Evolutionary conservation across 73 alveolate genomes (phyloP).

Genomic region (Tetrahymena elliotti): DNA sequence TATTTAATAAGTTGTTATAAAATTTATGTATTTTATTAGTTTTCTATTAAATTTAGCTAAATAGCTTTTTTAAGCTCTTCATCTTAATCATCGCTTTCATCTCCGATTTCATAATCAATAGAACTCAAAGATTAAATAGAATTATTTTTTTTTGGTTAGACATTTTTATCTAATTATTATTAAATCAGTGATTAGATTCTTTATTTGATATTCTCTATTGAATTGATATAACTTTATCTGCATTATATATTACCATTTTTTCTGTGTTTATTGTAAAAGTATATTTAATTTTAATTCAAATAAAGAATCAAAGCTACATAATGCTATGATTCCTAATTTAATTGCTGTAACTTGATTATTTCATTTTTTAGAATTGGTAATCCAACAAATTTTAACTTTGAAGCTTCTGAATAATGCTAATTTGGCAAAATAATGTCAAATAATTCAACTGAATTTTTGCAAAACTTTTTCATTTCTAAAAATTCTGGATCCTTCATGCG

Average conservation of each 20-base stretch:
- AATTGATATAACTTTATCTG: not conserved
- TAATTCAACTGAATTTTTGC: not conserved
- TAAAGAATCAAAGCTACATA: not conserved
- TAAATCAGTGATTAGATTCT: not conserved
- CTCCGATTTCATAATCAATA: not conserved
- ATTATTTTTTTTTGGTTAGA: not conserved
- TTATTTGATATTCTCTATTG: not conserved
- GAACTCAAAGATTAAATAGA: not conserved
- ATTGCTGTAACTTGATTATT: too few species aligned
- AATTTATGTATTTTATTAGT: not conserved
- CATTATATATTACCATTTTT: not conserved
- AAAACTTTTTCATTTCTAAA: not conserved
- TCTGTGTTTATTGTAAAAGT: not conserved
- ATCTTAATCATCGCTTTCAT: not conserved
- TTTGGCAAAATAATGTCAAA: not conserved
- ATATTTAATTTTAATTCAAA: too few species aligned
- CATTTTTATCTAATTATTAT: not conserved
- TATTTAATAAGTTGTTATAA: not conserved
- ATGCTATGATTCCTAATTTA: not conserved
- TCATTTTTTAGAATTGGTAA: not conserved
- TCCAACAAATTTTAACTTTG: not conserved
- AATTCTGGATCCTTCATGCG: not conserved
- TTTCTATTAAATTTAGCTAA: not conserved
- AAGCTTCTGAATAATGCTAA: not conserved
- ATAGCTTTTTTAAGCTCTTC: not conserved